These are phyloP conservation scores for Platanus orientalis DNA, from an alignment of 164 flowering plant genomes.

Conservation along the genomic window DNA sequence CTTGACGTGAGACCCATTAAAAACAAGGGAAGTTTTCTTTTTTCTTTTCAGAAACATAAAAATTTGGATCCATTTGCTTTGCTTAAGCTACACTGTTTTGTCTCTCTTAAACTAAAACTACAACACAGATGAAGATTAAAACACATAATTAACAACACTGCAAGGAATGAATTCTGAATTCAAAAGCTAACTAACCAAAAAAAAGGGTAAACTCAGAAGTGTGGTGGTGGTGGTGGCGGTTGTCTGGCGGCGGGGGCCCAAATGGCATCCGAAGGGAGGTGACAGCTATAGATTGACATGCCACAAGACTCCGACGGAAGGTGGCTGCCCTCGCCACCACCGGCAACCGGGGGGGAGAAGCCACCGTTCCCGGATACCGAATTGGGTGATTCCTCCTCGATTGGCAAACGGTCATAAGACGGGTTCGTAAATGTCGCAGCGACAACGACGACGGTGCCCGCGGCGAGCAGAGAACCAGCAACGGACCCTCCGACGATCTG, in stretches of 20 bases:
- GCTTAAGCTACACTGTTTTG: no score
- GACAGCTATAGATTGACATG: slow-evolving; percentile 4
- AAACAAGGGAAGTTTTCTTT: no score
- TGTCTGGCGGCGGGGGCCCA: slow-evolving; percentile 2
- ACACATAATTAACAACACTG: neutral
- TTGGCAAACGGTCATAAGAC: slow-evolving; percentile 42
- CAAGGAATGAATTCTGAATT: no score
- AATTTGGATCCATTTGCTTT: no score
- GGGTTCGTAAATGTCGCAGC: slow-evolving; percentile 55
- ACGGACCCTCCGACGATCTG: slow-evolving; percentile 73
- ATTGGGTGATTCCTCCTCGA: slow-evolving; percentile 26
- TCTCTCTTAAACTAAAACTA: neutral
- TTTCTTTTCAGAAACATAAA: no score
- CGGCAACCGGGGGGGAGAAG: neutral
- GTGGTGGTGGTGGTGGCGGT: neutral
- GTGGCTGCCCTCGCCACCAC: neutral
- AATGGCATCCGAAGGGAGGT: slow-evolving; percentile 5
- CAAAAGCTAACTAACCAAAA: no score
- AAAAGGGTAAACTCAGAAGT: neutral
- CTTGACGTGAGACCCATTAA: no score
- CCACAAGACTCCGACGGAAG: neutral
- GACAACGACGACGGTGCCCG: slow-evolving; percentile 44
- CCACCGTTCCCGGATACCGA: neutral
- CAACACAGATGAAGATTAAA: neutral
- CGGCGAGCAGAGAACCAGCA: slow-evolving; percentile 47